These are phyloP conservation scores for Paraconiothyrium brasiliense DNA, from an alignment of 2,329 filamentous ascomycete species.

Conservation along the genomic window DNA sequence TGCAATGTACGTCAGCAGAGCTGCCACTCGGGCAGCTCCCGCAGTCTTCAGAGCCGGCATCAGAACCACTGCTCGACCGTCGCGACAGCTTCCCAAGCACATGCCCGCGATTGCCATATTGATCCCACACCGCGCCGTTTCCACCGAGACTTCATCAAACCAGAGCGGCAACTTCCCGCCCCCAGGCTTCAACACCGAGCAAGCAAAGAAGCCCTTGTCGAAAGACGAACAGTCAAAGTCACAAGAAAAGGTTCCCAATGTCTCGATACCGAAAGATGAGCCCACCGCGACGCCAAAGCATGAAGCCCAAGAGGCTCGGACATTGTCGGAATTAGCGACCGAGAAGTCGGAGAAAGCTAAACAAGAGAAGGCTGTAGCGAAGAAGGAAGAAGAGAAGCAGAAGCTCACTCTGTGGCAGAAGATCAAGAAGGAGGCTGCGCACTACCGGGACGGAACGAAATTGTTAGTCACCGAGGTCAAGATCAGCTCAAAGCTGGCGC, in stretches of 20 bases:
- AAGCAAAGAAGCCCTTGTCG: slow-evolving; percentile 84
- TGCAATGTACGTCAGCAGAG: slow-evolving; percentile 58
- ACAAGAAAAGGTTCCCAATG: slow-evolving; percentile 39
- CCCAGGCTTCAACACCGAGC: slow-evolving; percentile 88
- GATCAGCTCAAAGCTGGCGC: slow-evolving; percentile 88
- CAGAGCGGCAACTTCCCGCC: slow-evolving; percentile 71
- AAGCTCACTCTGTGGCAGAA: slow-evolving; percentile 91
- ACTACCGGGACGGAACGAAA: slow-evolving; percentile 99
- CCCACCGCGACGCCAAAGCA: slow-evolving; percentile 59
- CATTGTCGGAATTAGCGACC: slow-evolving; percentile 70
- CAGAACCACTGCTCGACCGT: slow-evolving; percentile 52
- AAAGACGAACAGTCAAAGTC: slow-evolving; percentile 60
- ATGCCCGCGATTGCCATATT: slow-evolving; percentile 67
- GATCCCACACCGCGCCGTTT: slow-evolving; percentile 62
- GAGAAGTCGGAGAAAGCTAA: slow-evolving; percentile 63
- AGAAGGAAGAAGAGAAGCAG: slow-evolving; percentile 74
- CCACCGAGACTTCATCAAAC: slow-evolving; percentile 65
- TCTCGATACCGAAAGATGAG: slow-evolving; percentile 48
- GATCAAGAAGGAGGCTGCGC: slow-evolving; percentile 90
- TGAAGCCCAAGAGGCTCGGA: slow-evolving; percentile 56
- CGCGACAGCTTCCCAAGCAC: slow-evolving; percentile 58
- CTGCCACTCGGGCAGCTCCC: slow-evolving; percentile 57
- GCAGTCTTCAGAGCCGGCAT: slow-evolving; percentile 57
- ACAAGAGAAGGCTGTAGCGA: slow-evolving; percentile 64
- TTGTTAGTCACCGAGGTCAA: slow-evolving; percentile 88